Base-by-base conservation (phyloP, 768 basidiomycete species). In the Fomitopsis pulvina region DNA sequence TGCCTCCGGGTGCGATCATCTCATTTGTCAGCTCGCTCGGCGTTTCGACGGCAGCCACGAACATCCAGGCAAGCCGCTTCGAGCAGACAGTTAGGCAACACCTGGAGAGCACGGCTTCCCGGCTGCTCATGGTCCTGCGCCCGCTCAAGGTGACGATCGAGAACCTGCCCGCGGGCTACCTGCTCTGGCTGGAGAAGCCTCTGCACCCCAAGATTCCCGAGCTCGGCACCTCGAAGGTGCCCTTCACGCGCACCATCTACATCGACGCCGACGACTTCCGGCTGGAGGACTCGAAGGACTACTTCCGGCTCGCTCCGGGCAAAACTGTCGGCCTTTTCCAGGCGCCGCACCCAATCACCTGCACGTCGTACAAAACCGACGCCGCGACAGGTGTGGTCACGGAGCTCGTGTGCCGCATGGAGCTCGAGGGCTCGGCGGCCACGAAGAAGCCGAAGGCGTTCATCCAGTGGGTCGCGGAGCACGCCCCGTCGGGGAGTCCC, bases 241-340 rank as follows among this genome's bases (percentile, higher is more conserved):
- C 92, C 4, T 89, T 97, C 68, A 90, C 93, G 10, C 81, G 85
- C 20, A 86, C 81, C 7, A 73, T 99, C 50, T 97, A 88, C 68
- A 97, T 98, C 61, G 95, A 99, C 54, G 74, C 75, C 25, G 87
- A 91, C 52, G 96, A 99, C 68, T 99, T 99, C 77, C 78, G 96
- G 46, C 68, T 87, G 29, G 80, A 89, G 57, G 93, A 95, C 62
- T 89, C 91, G 21, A 84, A 84, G 54, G 94, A 98, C 63, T 99
- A 96, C 69, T 98, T 94, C 82, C 85, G 96, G 37, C 84, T 99
- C 41, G 92, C 95, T 14, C 96, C 96, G 6, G 94, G 94, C 41
- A 97, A 97, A 73, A 92, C 92, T 0, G 96, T 98, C 38, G 96
- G 96, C 14, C 72, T 99, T 24, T 95, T 97, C 76, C 87, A 93